Conservation (phyloP, 176 grass and related monocot genomes). For the Musa beccarii region DNA sequence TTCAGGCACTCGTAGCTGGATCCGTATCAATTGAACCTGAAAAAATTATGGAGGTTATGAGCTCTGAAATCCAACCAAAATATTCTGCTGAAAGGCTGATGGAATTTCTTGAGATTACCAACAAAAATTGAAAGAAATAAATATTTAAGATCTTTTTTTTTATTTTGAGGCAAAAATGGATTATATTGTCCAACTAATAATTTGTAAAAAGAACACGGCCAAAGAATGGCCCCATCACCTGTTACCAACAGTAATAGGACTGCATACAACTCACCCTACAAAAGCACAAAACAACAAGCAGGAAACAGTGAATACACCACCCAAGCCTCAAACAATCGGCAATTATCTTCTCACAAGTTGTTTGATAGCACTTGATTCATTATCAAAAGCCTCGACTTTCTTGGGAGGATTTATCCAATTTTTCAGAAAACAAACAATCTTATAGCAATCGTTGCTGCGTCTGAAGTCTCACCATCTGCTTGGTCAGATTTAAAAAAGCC, state of each 20-base stretch:
- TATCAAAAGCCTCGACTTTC: too few relatives aligned
- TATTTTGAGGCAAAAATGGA: too few relatives aligned
- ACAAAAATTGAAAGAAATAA: not conserved
- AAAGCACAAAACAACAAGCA: not conserved
- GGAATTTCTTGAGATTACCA: not conserved
- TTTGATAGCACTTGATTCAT: not conserved
- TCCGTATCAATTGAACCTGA: slow-evolving; percentile 80
- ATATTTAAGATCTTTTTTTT: not conserved
- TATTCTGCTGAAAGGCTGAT: not conserved
- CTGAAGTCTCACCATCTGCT: not conserved
- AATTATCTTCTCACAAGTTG: not conserved
- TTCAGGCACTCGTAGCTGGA: slow-evolving; percentile 68
- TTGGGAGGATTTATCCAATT: not conserved
- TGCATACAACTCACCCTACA: not conserved
- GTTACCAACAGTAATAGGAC: too few relatives aligned
- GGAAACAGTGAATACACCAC: not conserved
- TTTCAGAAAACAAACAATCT: not conserved
- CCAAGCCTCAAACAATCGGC: not conserved
- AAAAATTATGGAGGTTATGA: not conserved
- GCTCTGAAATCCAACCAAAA: not conserved
- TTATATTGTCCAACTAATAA: too few relatives aligned
- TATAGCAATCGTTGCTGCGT: not conserved
- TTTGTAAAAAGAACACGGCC: too few relatives aligned
- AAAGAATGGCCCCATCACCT: too few relatives aligned
- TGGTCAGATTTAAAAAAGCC: not conserved